phyloP scores from a whole-genome alignment of 768 basidiomycete genomes.

The Collybiopsis luxurians region DNA sequence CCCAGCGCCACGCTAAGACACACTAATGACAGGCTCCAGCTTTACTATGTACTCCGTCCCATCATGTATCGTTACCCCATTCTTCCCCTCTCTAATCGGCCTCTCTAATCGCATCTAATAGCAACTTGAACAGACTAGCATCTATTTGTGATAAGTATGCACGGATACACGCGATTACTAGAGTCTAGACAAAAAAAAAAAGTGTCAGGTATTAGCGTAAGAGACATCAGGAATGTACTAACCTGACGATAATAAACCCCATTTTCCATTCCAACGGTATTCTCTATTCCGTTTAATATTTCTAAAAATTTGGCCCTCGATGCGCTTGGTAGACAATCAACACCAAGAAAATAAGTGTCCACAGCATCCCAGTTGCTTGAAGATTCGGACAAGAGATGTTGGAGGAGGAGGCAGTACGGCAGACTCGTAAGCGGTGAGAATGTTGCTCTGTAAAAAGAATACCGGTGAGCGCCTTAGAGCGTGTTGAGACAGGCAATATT shows the following conservation, averaged over 20 bases:
- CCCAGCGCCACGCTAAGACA: too few species aligned
- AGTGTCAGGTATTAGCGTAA: not conserved
- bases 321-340: constrained; percentile 14
- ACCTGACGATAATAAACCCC: constrained; percentile 30
- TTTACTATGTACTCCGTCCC: too few species aligned
- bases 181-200: not conserved
- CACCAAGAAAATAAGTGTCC: constrained; percentile 26
- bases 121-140: not conserved
- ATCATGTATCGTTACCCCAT: too few species aligned
- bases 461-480: constrained; percentile 38
- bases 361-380: constrained; percentile 32
- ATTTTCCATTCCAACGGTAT: too few species aligned
- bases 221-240: constrained; percentile 16
- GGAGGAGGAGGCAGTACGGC: constrained; percentile 37
- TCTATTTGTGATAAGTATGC: not conserved
- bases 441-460: constrained; percentile 31
- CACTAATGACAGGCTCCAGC: too few species aligned
- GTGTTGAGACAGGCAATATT: constrained; percentile 40
- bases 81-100: not conserved
- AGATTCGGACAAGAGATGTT: constrained; percentile 43
- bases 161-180: not conserved
- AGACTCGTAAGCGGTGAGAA: constrained; percentile 29
- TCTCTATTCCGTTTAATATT: constrained; percentile 31
- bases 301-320: constrained; percentile 30
- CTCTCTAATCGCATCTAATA: not conserved